Evolutionary conservation across 2,329 filamentous ascomycete genomes (phyloP), one percentile per base, ranked within the genome.

Genomic region (Fusarium keratoplasticum): DNA sequence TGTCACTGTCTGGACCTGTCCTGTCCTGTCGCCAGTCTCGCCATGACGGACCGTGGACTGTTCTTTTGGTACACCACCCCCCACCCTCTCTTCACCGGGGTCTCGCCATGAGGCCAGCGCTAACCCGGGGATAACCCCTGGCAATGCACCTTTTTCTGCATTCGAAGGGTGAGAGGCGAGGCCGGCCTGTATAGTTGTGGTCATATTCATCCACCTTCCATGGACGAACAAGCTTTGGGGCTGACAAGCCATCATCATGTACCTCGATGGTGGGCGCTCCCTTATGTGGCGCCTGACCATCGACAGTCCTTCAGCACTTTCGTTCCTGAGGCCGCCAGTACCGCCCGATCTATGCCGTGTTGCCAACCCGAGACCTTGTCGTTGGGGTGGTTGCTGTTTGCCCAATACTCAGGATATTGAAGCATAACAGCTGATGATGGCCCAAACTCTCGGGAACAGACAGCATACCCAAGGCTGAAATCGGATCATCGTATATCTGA

Each of bases 41-140:
- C 42, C 47, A 63, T 54, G 35, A 42, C 18, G 9, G 47, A 63
- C 57, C 40, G 44, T 57, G 33, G 27, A 50, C 40, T 66, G 47
- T 36, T 57, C 42, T 16, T 65, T 67, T 54, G 27, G 62, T 58
- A 20, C 59, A 59, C 47, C 27, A 60, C 66, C 71, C 44, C 71
- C 71, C 69, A 69, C 71, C 40, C 65, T 69, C 57, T 57, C 10
- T 38, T 25, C 61, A 40, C 64, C 63, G 60, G 68, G 70, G 52
- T 60, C 52, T 68, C 27, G 33, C 69, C 35, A 62, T 63, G 29
- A 61, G 40, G 44, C 63, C 50, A 70, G 60, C 69, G 69, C 71
- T 72, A 70, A 64, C 20, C 36, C 52, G 40, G 52, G 25, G 22
- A 60, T 25, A 27, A 35, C 31, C 42, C 29, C 20, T 61, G 20